A percentile compares a stretch with the other conserved stretches of the same genome.
phyloP scores from a whole-genome alignment of 768 basidiomycete genomes.

The Terana coerulea region DNA sequence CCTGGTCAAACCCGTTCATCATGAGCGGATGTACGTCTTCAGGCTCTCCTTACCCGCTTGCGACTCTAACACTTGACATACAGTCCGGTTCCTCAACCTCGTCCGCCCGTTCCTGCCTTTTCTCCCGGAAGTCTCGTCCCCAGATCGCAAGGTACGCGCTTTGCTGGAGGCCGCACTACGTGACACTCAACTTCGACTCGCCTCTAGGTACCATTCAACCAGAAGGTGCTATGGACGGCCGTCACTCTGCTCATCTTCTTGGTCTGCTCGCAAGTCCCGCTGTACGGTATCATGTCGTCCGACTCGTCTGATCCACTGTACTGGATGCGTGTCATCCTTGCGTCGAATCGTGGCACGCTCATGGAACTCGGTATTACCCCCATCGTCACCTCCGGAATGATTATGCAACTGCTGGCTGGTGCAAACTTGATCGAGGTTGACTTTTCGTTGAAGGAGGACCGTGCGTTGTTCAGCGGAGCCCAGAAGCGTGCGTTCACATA shows the following conservation, averaged over 20 bases:
- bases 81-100: constrained; percentile 96
- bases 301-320: constrained; percentile 99
- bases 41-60: too few species aligned
- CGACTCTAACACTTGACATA: constrained; percentile 1
- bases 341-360: constrained; percentile 95
- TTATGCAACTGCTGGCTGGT: constrained; percentile 98
- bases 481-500: constrained; percentile 77
- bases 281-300: constrained; percentile 99
- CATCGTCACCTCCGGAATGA: constrained; percentile 98
- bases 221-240: constrained; percentile 98
- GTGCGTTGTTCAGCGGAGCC: constrained; percentile 91
- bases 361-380: constrained; percentile 99
- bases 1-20: constrained; percentile 28
- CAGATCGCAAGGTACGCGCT: constrained; percentile 83
- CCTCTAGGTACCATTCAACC: constrained; percentile 90
- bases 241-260: constrained; percentile 99
- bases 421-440: constrained; percentile 98
- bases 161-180: constrained; percentile 1
- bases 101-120: constrained; percentile 97
- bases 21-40: constrained; percentile 65
- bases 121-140: constrained; percentile 95
- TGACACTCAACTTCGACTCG: constrained; percentile 5
- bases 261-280: constrained; percentile 97
- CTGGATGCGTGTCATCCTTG: constrained; percentile 99
- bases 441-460: constrained; percentile 94